Base-by-base conservation (phyloP, 2,329 filamentous ascomycete genomes). In the Cryphonectria nitschkei region DNA sequence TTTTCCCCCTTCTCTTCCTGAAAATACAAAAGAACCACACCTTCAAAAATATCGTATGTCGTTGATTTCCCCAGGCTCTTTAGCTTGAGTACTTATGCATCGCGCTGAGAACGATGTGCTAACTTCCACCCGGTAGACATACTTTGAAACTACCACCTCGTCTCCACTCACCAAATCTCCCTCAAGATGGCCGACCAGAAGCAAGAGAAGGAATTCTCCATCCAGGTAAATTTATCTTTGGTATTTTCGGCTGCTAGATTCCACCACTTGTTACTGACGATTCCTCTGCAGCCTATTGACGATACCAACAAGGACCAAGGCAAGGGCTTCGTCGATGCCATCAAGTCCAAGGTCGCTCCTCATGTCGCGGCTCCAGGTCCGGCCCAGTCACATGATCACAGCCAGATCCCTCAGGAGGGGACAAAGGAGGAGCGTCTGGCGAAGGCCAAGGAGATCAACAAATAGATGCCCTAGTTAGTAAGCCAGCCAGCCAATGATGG, bases 371-470 rank as follows among this genome's bases (percentile, higher is more conserved):
- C 86, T 67, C 89, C 88, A 16, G 89, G 89, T 46, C 89, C 89
- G 22, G 88, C 82, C 39, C 75, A 89, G 37, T 82, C 86, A 26
- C 80, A 88, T 73, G 82, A 85, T 72, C 85, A 89, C 81, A 84
- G 84, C 22, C 32, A 73, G 67, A 80, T 80, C 46, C 78, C 86
- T 66, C 78, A 86, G 78, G 88, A 90, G 81, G 89, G 88, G 22
- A 88, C 86, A 71, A 92, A 91, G 81, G 90, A 92, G 78, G 91
- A 93, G 76, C 87, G 91, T 68, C 83, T 86, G 76, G 89, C 86
- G 16, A 90, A 88, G 79, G 89, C 89, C 72, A 83, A 89, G 78
- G 88, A 88, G 76, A 76, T 93, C 79, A 93, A 93, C 84, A 89
- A 73, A 43, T 73, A 73, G 64, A 37, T 69, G 39, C 58, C 19